These are phyloP conservation scores for Dactylis glomerata DNA, from an alignment of 176 grass and related monocot species.

Conservation along the genomic window DNA sequence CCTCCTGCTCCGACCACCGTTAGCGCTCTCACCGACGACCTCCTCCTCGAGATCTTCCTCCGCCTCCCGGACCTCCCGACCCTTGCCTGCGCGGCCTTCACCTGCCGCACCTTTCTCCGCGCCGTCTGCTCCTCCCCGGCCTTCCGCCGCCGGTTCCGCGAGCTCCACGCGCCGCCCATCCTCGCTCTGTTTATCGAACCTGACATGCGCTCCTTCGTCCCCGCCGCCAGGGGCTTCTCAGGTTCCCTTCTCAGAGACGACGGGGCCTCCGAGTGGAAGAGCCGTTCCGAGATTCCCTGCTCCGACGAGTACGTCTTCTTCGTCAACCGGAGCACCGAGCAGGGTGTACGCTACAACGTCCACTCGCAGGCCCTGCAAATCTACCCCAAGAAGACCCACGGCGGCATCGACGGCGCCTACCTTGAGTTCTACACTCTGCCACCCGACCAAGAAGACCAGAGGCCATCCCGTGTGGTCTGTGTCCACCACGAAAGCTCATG, in stretches of 20 bases:
- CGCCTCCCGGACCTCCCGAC: neutral
- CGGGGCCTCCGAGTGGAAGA: too few relatives aligned
- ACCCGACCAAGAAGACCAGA: neutral
- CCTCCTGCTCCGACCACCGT: neutral
- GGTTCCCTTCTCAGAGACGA: too few relatives aligned
- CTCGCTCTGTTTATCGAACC: neutral
- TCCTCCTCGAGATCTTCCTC: conserved; percentile 1
- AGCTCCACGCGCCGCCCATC: neutral
- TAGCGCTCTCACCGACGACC: neutral
- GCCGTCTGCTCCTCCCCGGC: neutral
- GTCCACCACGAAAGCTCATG: neutral
- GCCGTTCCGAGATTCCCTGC: too few relatives aligned
- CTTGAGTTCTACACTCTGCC: neutral
- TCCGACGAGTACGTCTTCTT: too few relatives aligned
- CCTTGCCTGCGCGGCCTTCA: neutral
- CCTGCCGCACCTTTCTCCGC: neutral
- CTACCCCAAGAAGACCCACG: too few relatives aligned
- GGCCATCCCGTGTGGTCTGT: neutral
- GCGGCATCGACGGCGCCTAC: too few relatives aligned
- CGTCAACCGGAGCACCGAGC: too few relatives aligned
- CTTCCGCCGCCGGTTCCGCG: neutral
- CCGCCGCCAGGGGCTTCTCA: too few relatives aligned
- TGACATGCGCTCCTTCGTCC: too few relatives aligned
- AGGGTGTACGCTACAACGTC: too few relatives aligned
- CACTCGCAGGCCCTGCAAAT: too few relatives aligned